Evolutionary conservation across 2,329 filamentous ascomycete genomes (phyloP).

Genomic region (Metarhizium robertsii): DNA sequence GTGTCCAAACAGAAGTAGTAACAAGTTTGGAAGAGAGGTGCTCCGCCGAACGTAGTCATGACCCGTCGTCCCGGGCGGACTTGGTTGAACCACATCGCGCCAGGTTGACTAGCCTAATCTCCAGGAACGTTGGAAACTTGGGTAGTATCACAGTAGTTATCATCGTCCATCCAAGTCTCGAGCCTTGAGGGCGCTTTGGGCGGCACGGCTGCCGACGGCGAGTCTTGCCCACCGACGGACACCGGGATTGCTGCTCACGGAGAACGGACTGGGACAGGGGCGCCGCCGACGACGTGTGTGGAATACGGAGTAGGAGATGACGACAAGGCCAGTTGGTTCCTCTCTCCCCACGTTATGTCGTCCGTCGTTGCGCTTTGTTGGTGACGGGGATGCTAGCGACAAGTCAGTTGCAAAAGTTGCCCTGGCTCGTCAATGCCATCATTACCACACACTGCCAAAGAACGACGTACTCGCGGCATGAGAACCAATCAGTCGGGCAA

Average conservation of each 20-base stretch:
- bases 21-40: neutral
- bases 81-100: no score
- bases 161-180: neutral
- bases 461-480: slow-evolving; percentile 2
- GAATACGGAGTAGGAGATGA: no score
- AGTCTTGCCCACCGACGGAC: neutral
- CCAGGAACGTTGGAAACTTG: neutral
- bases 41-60: no score
- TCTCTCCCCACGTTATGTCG: neutral
- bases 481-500: slow-evolving; percentile 23
- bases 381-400: neutral
- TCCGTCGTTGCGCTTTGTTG: neutral
- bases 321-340: no score
- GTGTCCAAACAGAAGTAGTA: no score
- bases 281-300: neutral
- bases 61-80: no score
- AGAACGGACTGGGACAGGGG: no score
- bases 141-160: neutral
- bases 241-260: neutral
- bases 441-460: neutral
- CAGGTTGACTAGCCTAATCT: neutral
- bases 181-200: neutral
- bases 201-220: neutral
- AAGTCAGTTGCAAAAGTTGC: neutral
- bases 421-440: neutral